These are phyloP conservation scores for Solanum bulbocastanum DNA, from an alignment of 257 asterid genomes.

Conservation along the genomic window DNA sequence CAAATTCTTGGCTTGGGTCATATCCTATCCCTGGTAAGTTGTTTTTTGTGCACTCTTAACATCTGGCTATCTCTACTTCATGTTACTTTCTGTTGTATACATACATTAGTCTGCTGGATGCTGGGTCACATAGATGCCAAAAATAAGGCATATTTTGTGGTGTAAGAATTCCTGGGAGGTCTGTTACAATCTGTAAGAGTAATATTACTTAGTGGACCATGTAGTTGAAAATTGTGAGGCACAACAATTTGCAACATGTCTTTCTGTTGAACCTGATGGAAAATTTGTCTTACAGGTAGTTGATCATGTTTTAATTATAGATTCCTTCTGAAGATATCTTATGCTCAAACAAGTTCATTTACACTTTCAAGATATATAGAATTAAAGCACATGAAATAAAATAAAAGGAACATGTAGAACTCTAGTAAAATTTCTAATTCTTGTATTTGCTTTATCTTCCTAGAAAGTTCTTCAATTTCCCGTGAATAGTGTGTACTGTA, in stretches of 20 bases:
- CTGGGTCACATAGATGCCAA: not conserved
- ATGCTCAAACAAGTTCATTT: not conserved
- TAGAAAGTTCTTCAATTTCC: not conserved
- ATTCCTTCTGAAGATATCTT: not conserved
- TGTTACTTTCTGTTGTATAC: not conserved
- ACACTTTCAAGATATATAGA: not conserved
- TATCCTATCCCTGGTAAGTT: constrained; percentile 76
- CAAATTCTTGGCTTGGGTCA: constrained; percentile 82
- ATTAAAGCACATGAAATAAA: not conserved
- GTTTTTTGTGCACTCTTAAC: not conserved
- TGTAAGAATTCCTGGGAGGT: not conserved
- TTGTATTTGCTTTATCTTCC: not conserved
- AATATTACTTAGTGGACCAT: not conserved
- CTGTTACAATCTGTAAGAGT: not conserved
- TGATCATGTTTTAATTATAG: not conserved
- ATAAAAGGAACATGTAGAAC: not conserved
- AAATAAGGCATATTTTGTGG: not conserved
- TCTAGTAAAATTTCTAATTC: not conserved
- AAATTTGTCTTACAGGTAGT: not conserved
- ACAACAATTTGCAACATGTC: not conserved
- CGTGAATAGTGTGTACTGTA: not conserved
- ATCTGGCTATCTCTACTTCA: not conserved
- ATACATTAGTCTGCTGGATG: not conserved
- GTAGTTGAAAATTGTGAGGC: not conserved
- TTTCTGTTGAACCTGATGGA: not conserved